These are phyloP conservation scores for Picochlorum sp. DNA, from an alignment of 139 green algal species.

Conservation along the genomic window DNA sequence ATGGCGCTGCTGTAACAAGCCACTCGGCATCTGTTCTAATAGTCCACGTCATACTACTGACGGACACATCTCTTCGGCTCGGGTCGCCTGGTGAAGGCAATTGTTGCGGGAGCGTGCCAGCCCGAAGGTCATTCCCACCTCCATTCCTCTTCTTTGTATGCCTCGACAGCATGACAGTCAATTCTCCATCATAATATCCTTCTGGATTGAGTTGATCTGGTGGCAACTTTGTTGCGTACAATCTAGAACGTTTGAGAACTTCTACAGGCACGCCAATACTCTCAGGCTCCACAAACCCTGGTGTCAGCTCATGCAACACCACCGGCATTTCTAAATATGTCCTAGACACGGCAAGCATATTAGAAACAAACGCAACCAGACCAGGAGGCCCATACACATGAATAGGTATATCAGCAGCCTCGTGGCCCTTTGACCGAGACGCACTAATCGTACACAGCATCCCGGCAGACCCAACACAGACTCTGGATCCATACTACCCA, in stretches of 20 bases:
- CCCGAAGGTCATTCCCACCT: conserved; percentile 36
- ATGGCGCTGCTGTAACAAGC: conserved; percentile 16
- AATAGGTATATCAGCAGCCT: conserved; percentile 60
- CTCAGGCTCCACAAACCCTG: not conserved
- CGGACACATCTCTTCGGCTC: not conserved
- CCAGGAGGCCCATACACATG: conserved; percentile 75
- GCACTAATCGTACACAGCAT: conserved; percentile 64
- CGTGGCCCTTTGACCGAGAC: conserved; percentile 46
- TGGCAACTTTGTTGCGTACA: conserved; percentile 36
- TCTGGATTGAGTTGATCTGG: conserved; percentile 69
- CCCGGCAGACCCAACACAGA: conserved; percentile 46
- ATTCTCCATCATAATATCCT: conserved; percentile 42
- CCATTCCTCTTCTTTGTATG: conserved; percentile 24
- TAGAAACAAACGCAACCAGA: conserved; percentile 48
- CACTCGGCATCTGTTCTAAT: conserved; percentile 27
- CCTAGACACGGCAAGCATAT: conserved; percentile 52
- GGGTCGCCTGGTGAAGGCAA: conserved; percentile 32
- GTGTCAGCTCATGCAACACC: conserved; percentile 63
- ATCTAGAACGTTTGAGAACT: conserved; percentile 9
- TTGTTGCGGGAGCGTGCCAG: conserved; percentile 33
- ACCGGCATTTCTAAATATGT: conserved; percentile 68
- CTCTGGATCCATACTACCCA: conserved; percentile 51
- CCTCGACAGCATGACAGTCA: conserved; percentile 19
- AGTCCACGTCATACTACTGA: conserved; percentile 34
- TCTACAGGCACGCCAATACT: conserved; percentile 7